Base-by-base conservation (phyloP, 2,329 filamentous ascomycete genomes). In the Pseudocercospora crystallina region DNA sequence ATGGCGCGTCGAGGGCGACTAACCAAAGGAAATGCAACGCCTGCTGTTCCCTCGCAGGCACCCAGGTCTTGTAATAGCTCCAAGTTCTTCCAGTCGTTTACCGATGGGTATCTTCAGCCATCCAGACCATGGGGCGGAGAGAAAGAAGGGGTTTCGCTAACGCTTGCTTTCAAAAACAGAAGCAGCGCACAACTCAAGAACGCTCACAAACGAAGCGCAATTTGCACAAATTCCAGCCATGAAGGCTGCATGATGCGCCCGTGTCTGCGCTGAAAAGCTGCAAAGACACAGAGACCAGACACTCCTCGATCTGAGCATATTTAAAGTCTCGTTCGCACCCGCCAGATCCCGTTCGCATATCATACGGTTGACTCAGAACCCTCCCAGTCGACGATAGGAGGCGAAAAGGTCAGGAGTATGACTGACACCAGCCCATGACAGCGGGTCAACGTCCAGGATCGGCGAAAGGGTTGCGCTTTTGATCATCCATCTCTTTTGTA, bases 401-500 rank as follows among this genome's bases (percentile, higher is more conserved):
- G 64, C 60, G 69, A 63, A 71, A 75, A 74, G 74, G 74, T 76
- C 74, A 75, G 63, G 56, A 60, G 63, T 53, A 54, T 56, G 61
- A 65, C 58, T 62, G 65, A 71, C 65, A 63, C 60, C 56, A 56
- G 59, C 58, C 61, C 61, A 66, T 64, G 67, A 65, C 63, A 55
- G 54, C 63, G 61, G 61, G 59, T 70, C 71, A 71, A 66, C 68
- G 69, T 58, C 52, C 57, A 61, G 67, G 68, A 59, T 72, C 68
- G 49, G 63, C 61, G 64, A 74, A 75, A 52, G 71, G 71, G 69
- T 73, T 65, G 43, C 35, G 46, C 37, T 56, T 49, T 51, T 53
- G 51, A 56, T 60, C 52, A 49, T 61, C 43, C 54, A 53, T 56
- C 56, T 57, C 51, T 62, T 65, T 55, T 60, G 61, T 43, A 65